phyloP scores from a whole-genome alignment of 1,284 basidiomycete species.

The Coriolopsis trogii region DNA sequence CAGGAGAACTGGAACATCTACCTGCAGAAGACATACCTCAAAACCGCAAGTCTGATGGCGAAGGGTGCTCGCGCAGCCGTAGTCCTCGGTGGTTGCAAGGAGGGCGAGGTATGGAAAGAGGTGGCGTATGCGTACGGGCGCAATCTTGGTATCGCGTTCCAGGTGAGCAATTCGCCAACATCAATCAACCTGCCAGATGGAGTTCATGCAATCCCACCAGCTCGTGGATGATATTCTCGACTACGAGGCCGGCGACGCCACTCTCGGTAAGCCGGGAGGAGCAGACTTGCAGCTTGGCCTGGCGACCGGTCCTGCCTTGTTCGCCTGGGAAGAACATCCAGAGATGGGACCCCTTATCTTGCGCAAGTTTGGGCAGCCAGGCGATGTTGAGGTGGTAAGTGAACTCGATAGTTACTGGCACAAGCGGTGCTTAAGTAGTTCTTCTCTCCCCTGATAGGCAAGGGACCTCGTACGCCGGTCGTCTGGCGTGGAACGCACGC shows the following conservation, averaged over 20 bases:
- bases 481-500: conserved; percentile 80
- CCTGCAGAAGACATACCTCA: conserved; percentile 93
- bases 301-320: conserved; percentile 92
- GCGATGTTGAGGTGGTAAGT: conserved; percentile 84
- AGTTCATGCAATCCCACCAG: conserved; percentile 44
- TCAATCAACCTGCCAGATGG: background rate
- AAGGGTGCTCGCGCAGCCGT: conserved; percentile 90
- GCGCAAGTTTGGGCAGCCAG: conserved; percentile 81
- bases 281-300: conserved; percentile 88
- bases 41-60: conserved; percentile 95
- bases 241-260: conserved; percentile 69
- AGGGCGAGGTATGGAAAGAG: conserved; percentile 88
- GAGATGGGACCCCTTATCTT: conserved; percentile 83
- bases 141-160: conserved; percentile 92
- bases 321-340: conserved; percentile 90
- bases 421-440: conserved; percentile 5
- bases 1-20: conserved; percentile 83
- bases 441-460: conserved; percentile 51
- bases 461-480: conserved; percentile 74
- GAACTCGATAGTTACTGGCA: background rate
- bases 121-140: conserved; percentile 92
- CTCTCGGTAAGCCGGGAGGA: conserved; percentile 85
- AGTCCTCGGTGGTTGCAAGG: conserved; percentile 85
- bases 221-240: conserved; percentile 93
- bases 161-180: conserved; percentile 55